These are phyloP conservation scores for Daldinia loculata DNA, from an alignment of 495 filamentous ascomycete genomes.

Conservation along the genomic window DNA sequence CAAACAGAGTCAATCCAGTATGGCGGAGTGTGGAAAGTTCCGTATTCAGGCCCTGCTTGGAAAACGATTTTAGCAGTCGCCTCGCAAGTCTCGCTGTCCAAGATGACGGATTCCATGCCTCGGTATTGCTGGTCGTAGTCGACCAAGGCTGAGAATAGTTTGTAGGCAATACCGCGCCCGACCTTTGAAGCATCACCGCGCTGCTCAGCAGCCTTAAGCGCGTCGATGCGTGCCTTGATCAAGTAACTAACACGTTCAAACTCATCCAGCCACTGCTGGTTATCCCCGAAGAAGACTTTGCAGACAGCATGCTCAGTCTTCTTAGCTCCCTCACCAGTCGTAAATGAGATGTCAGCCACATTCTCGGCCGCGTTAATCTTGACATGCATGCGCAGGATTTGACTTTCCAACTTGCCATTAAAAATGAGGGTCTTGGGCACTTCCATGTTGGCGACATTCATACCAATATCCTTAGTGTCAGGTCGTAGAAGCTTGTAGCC, in stretches of 20 bases:
- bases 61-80: constrained; percentile 76
- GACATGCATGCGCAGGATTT: constrained; percentile 57
- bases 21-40: constrained; percentile 71
- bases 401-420: constrained; percentile 60
- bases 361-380: constrained; percentile 52
- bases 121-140: constrained; percentile 73
- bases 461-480: constrained; percentile 60
- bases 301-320: constrained; percentile 61
- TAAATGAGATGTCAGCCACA: constrained; percentile 51
- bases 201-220: constrained; percentile 59
- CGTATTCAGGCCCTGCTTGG: constrained; percentile 64
- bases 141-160: constrained; percentile 74
- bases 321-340: constrained; percentile 54
- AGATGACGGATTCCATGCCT: constrained; percentile 79
- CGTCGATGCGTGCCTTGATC: constrained; percentile 61
- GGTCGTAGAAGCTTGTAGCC: constrained; percentile 67
- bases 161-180: constrained; percentile 77
- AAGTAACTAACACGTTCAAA: constrained; percentile 66
- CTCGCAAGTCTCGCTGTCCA: constrained; percentile 75
- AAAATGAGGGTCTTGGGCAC: constrained; percentile 78
- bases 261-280: constrained; percentile 59
- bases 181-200: constrained; percentile 65
- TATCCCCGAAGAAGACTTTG: constrained; percentile 57
- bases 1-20: constrained; percentile 77
- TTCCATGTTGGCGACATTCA: constrained; percentile 70